These are phyloP conservation scores for Pseudogymnoascus sp. DNA, from an alignment of 2,329 filamentous ascomycete genomes.

Conservation along the genomic window DNA sequence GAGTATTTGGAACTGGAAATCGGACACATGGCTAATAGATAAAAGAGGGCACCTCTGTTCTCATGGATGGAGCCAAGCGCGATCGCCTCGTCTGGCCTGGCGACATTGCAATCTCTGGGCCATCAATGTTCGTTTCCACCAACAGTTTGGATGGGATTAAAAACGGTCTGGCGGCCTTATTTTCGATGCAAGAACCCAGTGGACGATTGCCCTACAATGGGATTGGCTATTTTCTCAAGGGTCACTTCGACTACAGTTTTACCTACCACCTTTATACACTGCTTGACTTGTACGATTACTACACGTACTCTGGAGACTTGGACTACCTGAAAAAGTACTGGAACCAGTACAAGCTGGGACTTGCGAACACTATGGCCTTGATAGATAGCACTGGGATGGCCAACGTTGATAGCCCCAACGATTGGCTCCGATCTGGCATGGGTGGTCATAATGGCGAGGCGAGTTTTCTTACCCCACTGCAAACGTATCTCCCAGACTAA, in stretches of 20 bases:
- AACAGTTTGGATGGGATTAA: slow-evolving; percentile 43
- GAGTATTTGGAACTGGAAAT: neutral
- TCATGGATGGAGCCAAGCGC: slow-evolving; percentile 45
- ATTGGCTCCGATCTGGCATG: slow-evolving; percentile 25
- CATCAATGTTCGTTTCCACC: slow-evolving; percentile 45
- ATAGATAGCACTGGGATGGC: slow-evolving; percentile 1
- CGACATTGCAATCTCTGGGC: slow-evolving; percentile 49
- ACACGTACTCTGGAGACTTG: slow-evolving; percentile 46
- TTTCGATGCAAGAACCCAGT: slow-evolving; percentile 29
- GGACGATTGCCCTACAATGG: slow-evolving; percentile 45
- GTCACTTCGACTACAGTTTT: slow-evolving; percentile 32
- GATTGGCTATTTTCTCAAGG: slow-evolving; percentile 26
- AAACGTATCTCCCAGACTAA: neutral
- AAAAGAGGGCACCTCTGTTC: slow-evolving; percentile 20
- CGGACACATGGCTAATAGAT: neutral
- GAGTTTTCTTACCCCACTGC: neutral
- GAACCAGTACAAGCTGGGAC: slow-evolving; percentile 39
- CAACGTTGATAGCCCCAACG: slow-evolving; percentile 13
- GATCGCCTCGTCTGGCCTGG: slow-evolving; percentile 50
- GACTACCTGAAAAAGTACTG: slow-evolving; percentile 40
- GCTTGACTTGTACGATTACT: slow-evolving; percentile 51
- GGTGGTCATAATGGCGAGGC: slow-evolving; percentile 25
- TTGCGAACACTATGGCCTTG: slow-evolving; percentile 33
- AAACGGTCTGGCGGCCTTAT: slow-evolving; percentile 42
- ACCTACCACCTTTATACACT: slow-evolving; percentile 53